These are phyloP conservation scores for Colletotrichum chlorophyti DNA, from an alignment of 2,329 filamentous ascomycete species.

Conservation along the genomic window DNA sequence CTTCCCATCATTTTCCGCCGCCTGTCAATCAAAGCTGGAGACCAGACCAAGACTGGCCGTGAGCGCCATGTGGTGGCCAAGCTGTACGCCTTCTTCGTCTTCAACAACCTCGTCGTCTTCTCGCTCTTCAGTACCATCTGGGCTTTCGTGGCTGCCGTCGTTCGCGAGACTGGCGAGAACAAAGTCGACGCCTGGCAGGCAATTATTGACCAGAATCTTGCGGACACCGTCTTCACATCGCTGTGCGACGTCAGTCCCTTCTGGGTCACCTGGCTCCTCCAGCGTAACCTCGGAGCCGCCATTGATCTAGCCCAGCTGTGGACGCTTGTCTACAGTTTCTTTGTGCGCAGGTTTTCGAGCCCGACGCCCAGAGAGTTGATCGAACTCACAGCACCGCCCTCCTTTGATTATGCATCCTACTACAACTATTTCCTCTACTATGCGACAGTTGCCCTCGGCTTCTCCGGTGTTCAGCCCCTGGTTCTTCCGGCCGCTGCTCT, in stretches of 20 bases:
- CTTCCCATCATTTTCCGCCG: constrained; percentile 92
- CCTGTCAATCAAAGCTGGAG: constrained; percentile 82
- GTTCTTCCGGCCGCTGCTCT: constrained; percentile 85
- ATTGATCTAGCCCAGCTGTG: constrained; percentile 91
- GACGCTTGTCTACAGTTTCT: constrained; percentile 83
- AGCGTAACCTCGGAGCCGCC: constrained; percentile 92
- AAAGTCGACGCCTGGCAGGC: constrained; percentile 72
- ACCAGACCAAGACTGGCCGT: constrained; percentile 89
- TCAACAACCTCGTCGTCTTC: constrained; percentile 96
- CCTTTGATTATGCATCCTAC: constrained; percentile 95
- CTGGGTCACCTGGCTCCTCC: constrained; percentile 93
- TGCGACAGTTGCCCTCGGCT: constrained; percentile 85
- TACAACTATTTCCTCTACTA: constrained; percentile 99
- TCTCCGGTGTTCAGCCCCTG: constrained; percentile 84
- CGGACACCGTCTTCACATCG: constrained; percentile 70
- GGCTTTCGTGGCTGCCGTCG: constrained; percentile 72
- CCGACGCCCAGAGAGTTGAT: constrained; percentile 93
- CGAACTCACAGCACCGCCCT: constrained; percentile 87
- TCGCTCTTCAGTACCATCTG: constrained; percentile 88
- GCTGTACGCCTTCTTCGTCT: constrained; percentile 93
- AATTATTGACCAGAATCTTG: constrained; percentile 69
- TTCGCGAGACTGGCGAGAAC: constrained; percentile 58
- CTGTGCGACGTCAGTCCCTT: constrained; percentile 86
- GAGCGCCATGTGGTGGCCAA: constrained; percentile 91
- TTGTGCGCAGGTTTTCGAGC: constrained; percentile 81